Conservation (phyloP, 108 stramenopile genomes). For the Fragilaria radians region DNA sequence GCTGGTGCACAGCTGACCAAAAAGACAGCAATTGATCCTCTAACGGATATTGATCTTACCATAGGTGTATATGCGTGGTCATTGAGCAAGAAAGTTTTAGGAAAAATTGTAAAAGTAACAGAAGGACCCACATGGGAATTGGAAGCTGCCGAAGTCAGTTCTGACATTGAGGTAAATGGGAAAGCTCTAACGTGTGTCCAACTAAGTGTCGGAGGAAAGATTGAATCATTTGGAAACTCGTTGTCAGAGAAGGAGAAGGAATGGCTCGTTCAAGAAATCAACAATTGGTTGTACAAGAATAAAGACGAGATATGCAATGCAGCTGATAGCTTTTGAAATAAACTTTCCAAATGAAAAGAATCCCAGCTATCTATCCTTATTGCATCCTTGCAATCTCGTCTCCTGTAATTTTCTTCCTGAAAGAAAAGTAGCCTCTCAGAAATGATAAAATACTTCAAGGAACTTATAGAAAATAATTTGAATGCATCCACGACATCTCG, state of each 20-base stretch:
- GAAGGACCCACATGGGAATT: constrained; percentile 5
- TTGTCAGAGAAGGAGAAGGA: neutral
- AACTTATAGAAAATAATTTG: too few species aligned
- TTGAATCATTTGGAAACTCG: neutral
- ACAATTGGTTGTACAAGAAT: neutral
- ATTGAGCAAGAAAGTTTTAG: constrained; percentile 10
- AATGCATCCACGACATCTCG: too few species aligned
- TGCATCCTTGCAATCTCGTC: too few species aligned
- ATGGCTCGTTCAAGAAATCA: neutral
- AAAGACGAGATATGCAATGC: neutral
- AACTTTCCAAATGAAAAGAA: too few species aligned
- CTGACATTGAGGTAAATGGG: neutral
- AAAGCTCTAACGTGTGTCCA: neutral
- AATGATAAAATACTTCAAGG: too few species aligned
- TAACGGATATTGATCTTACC: constrained; percentile 6
- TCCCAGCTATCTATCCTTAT: too few species aligned
- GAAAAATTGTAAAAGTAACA: neutral
- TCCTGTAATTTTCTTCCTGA: too few species aligned
- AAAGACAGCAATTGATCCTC: constrained; percentile 24
- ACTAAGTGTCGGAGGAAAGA: neutral
- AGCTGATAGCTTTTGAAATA: too few species aligned
- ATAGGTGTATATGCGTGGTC: constrained; percentile 35
- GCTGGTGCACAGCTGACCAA: constrained; percentile 33
- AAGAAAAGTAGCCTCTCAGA: too few species aligned
- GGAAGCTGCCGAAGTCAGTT: neutral